Evolutionary conservation across 2,329 filamentous ascomycete genomes (phyloP).

Genomic region (Incumbomyces delicatus): DNA sequence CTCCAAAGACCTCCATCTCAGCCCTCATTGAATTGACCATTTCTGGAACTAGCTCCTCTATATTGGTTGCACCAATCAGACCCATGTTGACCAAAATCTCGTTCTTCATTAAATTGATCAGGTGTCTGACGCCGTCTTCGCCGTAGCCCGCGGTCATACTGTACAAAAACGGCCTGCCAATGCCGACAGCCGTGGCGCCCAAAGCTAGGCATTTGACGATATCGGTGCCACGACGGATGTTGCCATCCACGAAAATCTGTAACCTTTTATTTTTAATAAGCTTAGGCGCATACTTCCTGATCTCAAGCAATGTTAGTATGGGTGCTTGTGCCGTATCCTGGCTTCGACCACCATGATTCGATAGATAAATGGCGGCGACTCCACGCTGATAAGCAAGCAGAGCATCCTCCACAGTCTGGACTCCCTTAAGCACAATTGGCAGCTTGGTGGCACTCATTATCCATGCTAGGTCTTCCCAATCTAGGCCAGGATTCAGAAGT

Average conservation of each 20-base stretch:
- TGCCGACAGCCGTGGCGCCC: constrained; percentile 44
- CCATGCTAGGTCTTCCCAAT: constrained; percentile 47
- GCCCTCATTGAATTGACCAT: constrained; percentile 26
- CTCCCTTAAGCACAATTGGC: constrained; percentile 48
- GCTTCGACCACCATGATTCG: constrained; percentile 50
- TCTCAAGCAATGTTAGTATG: constrained; percentile 51
- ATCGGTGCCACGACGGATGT: constrained; percentile 43
- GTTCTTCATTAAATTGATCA: constrained; percentile 25
- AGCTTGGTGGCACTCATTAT: constrained; percentile 38
- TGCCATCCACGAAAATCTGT: constrained; percentile 46
- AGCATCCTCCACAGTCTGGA: constrained; percentile 48
- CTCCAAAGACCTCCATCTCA: constrained; percentile 25
- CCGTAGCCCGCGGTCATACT: constrained; percentile 44
- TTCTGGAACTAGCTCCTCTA: constrained; percentile 23
- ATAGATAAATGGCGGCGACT: constrained; percentile 45
- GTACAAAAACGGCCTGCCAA: constrained; percentile 44
- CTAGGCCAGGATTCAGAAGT: constrained; percentile 44
- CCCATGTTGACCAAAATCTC: constrained; percentile 30
- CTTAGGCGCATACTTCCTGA: constrained; percentile 42
- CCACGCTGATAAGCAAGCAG: constrained; percentile 40
- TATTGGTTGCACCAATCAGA: constrained; percentile 23
- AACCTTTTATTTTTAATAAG: constrained; percentile 22
- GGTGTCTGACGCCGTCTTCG: constrained; percentile 38
- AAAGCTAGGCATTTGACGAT: constrained; percentile 45
- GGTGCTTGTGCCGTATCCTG: constrained; percentile 37